phyloP scores from a whole-genome alignment of 225 moss, liverwort and hornwort genomes.

The Anthoceros angustus region DNA sequence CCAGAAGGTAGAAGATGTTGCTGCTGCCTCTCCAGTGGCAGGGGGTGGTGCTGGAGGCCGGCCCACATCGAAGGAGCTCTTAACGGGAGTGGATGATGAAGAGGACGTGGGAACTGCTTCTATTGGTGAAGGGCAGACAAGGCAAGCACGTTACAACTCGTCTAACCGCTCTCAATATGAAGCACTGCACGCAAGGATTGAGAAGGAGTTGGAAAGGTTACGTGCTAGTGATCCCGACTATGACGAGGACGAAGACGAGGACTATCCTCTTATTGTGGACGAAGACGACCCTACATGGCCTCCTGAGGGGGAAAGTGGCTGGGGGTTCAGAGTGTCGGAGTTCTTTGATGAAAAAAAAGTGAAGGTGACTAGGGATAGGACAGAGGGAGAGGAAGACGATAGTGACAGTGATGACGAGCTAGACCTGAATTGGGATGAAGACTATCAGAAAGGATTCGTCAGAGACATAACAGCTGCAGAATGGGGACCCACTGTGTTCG shows the following conservation, averaged over 20 bases:
- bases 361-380: conserved; percentile 13
- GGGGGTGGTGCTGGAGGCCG: not conserved
- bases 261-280: conserved; percentile 33
- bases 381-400: conserved; percentile 11
- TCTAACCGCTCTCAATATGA: no score
- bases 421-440: conserved; percentile 31
- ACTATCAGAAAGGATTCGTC: conserved; percentile 38
- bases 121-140: not conserved
- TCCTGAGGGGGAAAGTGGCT: conserved; percentile 37
- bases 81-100: not conserved
- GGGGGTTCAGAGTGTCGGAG: conserved; percentile 45
- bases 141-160: no score
- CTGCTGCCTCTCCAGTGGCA: no score
- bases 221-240: not conserved
- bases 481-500: conserved; percentile 29
- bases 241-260: conserved; percentile 11
- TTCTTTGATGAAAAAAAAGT: conserved; percentile 43
- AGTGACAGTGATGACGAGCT: conserved; percentile 26
- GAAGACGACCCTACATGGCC: conserved; percentile 57
- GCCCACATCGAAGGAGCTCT: not conserved
- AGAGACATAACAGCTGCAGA: conserved; percentile 26
- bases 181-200: conserved; percentile 4
- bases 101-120: not conserved
- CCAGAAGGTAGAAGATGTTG: no score
- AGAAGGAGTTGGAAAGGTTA: not conserved